Evolutionary conservation across 2,329 filamentous ascomycete species (phyloP).

Genomic region (Tolypocladium inflatum): DNA sequence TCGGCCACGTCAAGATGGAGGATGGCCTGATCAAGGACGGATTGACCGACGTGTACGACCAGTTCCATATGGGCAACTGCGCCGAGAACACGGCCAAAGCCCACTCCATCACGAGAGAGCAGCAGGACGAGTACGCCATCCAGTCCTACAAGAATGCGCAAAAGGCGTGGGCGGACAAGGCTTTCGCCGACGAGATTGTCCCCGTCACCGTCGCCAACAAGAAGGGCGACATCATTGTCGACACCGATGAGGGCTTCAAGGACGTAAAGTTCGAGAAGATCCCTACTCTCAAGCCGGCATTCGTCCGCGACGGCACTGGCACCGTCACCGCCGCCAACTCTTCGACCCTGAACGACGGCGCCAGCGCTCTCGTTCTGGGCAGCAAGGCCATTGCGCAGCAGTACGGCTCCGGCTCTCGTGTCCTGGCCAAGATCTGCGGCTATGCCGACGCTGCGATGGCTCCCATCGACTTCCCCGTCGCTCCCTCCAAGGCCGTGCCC

Average conservation of each 20-base stretch:
- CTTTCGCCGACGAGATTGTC: constrained; percentile 83
- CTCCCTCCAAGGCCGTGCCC: constrained; percentile 85
- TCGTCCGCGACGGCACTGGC: constrained; percentile 74
- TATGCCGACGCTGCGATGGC: constrained; percentile 87
- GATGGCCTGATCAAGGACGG: constrained; percentile 94
- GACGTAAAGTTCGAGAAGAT: constrained; percentile 84
- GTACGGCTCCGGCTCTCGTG: constrained; percentile 67
- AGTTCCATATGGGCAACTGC: constrained; percentile 97
- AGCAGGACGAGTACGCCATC: constrained; percentile 88
- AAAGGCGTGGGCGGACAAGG: constrained; percentile 72
- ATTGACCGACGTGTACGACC: constrained; percentile 90
- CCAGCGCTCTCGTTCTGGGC: constrained; percentile 77
- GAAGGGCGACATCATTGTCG: constrained; percentile 74
- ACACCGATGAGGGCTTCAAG: constrained; percentile 81
- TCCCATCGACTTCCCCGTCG: constrained; percentile 87
- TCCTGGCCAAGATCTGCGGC: constrained; percentile 77
- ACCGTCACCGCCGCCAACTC: constrained; percentile 93
- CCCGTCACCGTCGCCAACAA: constrained; percentile 76
- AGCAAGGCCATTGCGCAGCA: constrained; percentile 72
- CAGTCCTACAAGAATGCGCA: constrained; percentile 83
- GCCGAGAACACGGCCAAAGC: constrained; percentile 93
- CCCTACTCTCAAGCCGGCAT: constrained; percentile 79
- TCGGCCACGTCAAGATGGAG: constrained; percentile 79
- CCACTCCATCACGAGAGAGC: constrained; percentile 66
- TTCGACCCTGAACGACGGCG: constrained; percentile 90